Evolutionary conservation across 2,329 filamentous ascomycete species (phyloP), one percentile per base, ranked within the genome.

Genomic region (Colletotrichum abscissum): DNA sequence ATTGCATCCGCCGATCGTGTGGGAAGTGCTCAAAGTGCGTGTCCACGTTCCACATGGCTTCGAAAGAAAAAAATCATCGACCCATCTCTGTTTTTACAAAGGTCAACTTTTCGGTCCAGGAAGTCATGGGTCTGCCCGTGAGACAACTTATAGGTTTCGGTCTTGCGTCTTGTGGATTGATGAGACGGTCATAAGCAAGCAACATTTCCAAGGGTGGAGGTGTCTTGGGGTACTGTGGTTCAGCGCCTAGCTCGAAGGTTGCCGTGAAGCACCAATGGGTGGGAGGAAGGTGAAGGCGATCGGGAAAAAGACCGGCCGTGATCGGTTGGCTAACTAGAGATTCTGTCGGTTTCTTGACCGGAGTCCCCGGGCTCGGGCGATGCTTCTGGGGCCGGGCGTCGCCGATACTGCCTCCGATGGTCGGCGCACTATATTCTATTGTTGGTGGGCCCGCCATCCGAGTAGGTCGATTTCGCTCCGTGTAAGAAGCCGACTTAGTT

Each of bases 341-440:
- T 12, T 12, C 46, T 56, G n/a, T 30, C 54, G 38, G 60, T 28
- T 22, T 24, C 22, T 49, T 14, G 26, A 64, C 26, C 59, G 46
- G 33, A 42, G 22, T 24, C 35, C 26, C 35, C 46, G 57, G 46
- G 11, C 38, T 42, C 59, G 24, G 56, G 28, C 65, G 28, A 56
- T 28, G 9, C 11, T 26, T 63, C 19, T 24, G 59, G 42, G 42
- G 46, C 68, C 69, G 65, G 49, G 14, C 71, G 14, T 28, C 24
- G 11, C 60, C 19, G 62, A 46, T 7, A n/a, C 19, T 35, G 26
- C 9, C 56, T 73, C 71, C 67, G 67, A 65, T 71, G 9, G 57
- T 73, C 70, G 58, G 67, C 67, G 55, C 28, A 30, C 22, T n/a
- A n/a, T 9, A 24, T 19, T 42, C 7, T 19, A 6, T 9, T 8